Base-by-base conservation (phyloP, 2,329 filamentous ascomycete species). In the Cercospora sojina region DNA sequence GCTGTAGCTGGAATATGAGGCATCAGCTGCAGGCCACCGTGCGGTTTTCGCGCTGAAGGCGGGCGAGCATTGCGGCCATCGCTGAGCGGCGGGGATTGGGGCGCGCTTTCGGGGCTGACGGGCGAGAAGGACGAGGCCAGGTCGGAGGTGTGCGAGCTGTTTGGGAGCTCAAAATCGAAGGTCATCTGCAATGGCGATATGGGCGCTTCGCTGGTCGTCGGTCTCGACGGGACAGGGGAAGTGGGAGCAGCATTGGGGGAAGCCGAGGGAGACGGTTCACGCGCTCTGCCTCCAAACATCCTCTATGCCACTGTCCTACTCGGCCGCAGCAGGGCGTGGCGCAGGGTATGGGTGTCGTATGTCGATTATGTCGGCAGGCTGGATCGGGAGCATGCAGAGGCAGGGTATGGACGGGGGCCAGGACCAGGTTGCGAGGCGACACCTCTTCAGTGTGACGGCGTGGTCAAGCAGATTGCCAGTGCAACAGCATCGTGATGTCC, bases 151-250 rank as follows among this genome's bases (percentile, higher is more conserved):
- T 23, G 55, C 35, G 56, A 53, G 56, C 41, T 66, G 63, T 18
- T 57, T 41, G 55, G 67, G 43, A 74, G 71, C 66, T 74, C 74
- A 61, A 74, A 74, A 62, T 74, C 71, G 66, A 75, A 75, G 62
- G 73, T 74, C 70, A 73, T 72, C 61, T 69, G 69, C 59, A 75
- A 58, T n/a, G 73, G 71, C 20, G 57, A 59, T 10, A 61, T 72
- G 72, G 41, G 43, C 38, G 27, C 13, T 27, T 51, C 41, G 38
- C 60, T 61, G 56, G 43, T 55, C 12, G 51, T 10, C 29, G 47
- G 56, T 43, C 25, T 61, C 56, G 29, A 49, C 63, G 57, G 63
- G 13, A 23, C 57, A 47, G 47, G 41, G 13, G 63, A 41, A 27
- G 47, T 56, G 7, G 47, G 29, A 35, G 55, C 55, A 20, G 55